Conservation (phyloP, 1,284 basidiomycete species). For the Pisolithus thermaeus region DNA sequence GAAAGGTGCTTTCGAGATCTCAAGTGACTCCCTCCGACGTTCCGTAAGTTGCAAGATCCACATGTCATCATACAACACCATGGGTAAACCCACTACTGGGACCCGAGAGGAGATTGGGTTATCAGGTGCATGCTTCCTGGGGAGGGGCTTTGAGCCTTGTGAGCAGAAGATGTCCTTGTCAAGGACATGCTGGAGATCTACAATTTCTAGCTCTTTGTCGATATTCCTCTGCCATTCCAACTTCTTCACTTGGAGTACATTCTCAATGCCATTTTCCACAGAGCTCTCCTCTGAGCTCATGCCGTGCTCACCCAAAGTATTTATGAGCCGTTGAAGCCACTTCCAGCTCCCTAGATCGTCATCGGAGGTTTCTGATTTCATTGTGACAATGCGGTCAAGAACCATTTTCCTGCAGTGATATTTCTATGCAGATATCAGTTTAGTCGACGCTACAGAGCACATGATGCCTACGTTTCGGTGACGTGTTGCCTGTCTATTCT, state of each 20-base stretch:
- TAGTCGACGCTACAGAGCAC: not conserved
- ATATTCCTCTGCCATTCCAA: conserved; percentile 6
- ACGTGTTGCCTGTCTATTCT: not conserved
- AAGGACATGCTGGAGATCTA: conserved; percentile 1
- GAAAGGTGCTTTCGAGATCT: not conserved
- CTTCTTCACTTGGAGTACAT: conserved; percentile 1
- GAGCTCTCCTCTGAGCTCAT: conserved; percentile 8
- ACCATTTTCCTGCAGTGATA: not conserved
- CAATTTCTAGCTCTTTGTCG: conserved; percentile 6
- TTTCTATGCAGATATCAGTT: conserved; percentile 1
- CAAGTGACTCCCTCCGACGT: not conserved
- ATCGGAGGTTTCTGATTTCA: not conserved
- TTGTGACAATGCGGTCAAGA: not conserved
- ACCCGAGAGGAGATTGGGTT: conserved; percentile 1
- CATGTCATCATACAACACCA: conserved; percentile 2
- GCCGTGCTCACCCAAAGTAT: conserved; percentile 1
- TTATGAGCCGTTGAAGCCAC: conserved; percentile 3
- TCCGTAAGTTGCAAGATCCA: conserved; percentile 1
- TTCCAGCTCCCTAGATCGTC: conserved; percentile 1
- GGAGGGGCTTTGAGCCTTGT: conserved; percentile 2
- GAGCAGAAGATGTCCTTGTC: conserved; percentile 5
- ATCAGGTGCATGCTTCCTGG: not conserved
- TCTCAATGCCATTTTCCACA: not conserved
- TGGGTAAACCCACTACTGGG: not conserved
- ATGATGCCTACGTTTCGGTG: not conserved